Conservation (phyloP, 2,329 filamentous ascomycete species). For the Aspergillus eucalypticola region DNA sequence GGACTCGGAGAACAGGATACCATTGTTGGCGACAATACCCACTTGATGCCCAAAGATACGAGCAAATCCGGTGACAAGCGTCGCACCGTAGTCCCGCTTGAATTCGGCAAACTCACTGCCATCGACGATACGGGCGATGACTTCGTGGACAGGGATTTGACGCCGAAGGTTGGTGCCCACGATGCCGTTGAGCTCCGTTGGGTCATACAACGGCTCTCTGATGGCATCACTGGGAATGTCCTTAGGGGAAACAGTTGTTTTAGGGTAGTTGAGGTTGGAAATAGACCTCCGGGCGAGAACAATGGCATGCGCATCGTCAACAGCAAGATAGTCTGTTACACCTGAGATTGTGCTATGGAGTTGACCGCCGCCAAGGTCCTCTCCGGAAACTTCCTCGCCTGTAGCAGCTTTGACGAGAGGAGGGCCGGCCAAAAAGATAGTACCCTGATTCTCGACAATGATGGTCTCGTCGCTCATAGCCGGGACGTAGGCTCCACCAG, state of each 20-base stretch:
- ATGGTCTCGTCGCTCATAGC: conserved; percentile 98
- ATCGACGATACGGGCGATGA: conserved; percentile 91
- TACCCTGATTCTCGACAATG: conserved; percentile 93
- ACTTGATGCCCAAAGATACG: conserved; percentile 86
- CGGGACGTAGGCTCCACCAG: conserved; percentile 91
- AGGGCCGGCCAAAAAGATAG: conserved; percentile 93
- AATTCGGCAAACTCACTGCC: conserved; percentile 90
- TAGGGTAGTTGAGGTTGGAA: conserved; percentile 85
- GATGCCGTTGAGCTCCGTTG: conserved; percentile 80
- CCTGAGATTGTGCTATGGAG: conserved; percentile 89
- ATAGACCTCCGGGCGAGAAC: conserved; percentile 81
- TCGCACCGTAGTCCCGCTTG: conserved; percentile 86
- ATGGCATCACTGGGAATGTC: conserved; percentile 43
- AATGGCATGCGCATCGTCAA: conserved; percentile 89
- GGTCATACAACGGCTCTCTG: conserved; percentile 76
- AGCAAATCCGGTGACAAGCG: conserved; percentile 89
- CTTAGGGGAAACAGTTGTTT: conserved; percentile 38
- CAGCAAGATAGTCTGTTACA: conserved; percentile 92
- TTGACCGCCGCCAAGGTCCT: conserved; percentile 86
- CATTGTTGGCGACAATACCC: conserved; percentile 93
- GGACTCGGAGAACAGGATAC: conserved; percentile 87
- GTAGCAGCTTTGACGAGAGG: conserved; percentile 95
- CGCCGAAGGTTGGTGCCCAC: conserved; percentile 86
- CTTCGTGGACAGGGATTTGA: conserved; percentile 81
- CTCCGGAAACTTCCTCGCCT: conserved; percentile 84